phyloP scores from a whole-genome alignment of 2,329 filamentous ascomycete genomes.

The Sclerotiophoma versabilis region DNA sequence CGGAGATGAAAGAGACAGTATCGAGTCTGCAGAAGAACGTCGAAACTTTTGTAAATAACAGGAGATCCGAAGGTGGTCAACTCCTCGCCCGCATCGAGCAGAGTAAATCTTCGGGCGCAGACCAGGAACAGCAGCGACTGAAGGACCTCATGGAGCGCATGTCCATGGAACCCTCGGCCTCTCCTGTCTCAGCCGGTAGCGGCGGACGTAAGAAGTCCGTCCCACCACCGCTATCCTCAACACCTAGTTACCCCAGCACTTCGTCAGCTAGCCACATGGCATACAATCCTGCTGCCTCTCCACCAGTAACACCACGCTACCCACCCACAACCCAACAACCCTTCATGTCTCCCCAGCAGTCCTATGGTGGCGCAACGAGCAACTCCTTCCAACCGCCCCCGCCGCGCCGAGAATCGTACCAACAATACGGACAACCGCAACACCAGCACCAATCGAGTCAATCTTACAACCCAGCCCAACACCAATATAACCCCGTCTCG shows the following conservation, averaged over 20 bases:
- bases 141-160: constrained; percentile 94
- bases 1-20: constrained; percentile 93
- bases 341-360: constrained; percentile 45
- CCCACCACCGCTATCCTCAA: constrained; percentile 50
- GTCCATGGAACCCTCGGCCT: constrained; percentile 71
- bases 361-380: constrained; percentile 31
- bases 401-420: constrained; percentile 46
- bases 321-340: constrained; percentile 43
- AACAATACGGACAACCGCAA: constrained; percentile 23
- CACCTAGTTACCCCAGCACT: constrained; percentile 45
- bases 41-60: constrained; percentile 94
- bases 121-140: constrained; percentile 84
- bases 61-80: constrained; percentile 87
- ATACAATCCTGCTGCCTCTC: constrained; percentile 60
- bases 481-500: constrained; percentile 53
- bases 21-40: constrained; percentile 95
- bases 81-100: constrained; percentile 88
- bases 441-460: constrained; percentile 33
- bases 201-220: constrained; percentile 44
- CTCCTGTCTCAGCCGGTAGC: constrained; percentile 41
- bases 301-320: constrained; percentile 57
- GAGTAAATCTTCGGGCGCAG: constrained; percentile 73
- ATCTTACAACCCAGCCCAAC: constrained; percentile 56
- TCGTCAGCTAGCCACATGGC: constrained; percentile 47
- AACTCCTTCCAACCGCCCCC: constrained; percentile 39